These are phyloP conservation scores for Podaxis sp. DNA, from an alignment of 768 basidiomycete genomes.

Conservation along the genomic window DNA sequence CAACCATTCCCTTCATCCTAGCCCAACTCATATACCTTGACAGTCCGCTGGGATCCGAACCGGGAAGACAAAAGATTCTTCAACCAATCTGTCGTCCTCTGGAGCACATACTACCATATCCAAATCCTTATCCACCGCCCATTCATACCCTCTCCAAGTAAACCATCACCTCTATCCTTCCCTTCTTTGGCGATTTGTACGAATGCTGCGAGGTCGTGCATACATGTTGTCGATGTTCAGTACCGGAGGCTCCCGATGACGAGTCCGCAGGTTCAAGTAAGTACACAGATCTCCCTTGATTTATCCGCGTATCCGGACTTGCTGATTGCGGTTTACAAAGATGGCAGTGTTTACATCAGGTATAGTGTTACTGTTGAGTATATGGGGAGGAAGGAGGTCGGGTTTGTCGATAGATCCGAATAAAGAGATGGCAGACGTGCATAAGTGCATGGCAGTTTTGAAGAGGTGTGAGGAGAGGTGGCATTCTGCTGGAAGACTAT, in stretches of 20 bases:
- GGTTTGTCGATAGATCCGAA: conserved; percentile 47
- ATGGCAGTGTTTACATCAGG: conserved; percentile 44
- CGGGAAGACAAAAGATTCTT: conserved; percentile 46
- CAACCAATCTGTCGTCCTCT: conserved; percentile 62
- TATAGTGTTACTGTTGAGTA: conserved; percentile 63
- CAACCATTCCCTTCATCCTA: background rate
- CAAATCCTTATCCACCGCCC: conserved; percentile 79
- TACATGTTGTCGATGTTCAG: conserved; percentile 72
- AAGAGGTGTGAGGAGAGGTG: conserved; percentile 40
- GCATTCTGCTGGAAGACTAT: conserved; percentile 45
- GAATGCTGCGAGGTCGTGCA: conserved; percentile 77
- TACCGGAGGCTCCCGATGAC: conserved; percentile 33
- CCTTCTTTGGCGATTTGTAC: conserved; percentile 77
- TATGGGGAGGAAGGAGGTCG: conserved; percentile 61
- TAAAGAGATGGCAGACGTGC: conserved; percentile 64
- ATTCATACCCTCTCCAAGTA: conserved; percentile 64
- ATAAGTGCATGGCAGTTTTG: conserved; percentile 60
- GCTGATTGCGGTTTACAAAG: conserved; percentile 9
- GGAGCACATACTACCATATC: conserved; percentile 50
- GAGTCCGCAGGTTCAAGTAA: conserved; percentile 31
- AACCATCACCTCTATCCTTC: conserved; percentile 47
- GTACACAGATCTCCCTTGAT: background rate
- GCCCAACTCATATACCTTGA: background rate
- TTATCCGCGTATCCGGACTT: background rate
- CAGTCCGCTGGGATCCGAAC: conserved; percentile 57